Percentiles rank a stretch among this genome's conserved stretches.
phyloP scores from a whole-genome alignment of 2,329 filamentous ascomycete genomes.

The Colletotrichum sp. region DNA sequence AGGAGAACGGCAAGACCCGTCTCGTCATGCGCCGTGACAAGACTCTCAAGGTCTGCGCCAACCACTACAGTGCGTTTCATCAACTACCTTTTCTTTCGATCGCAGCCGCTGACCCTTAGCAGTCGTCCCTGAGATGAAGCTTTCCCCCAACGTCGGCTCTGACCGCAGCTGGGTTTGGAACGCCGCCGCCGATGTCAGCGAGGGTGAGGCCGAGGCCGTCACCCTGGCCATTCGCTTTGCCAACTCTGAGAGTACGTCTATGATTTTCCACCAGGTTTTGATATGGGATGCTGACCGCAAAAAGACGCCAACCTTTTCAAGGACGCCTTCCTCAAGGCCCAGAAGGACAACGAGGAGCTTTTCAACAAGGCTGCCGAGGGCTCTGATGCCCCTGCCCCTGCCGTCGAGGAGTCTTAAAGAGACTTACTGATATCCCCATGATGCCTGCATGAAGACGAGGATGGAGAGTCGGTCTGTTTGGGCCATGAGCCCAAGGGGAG shows the following conservation, averaged over 20 bases:
- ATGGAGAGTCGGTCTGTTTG: not conserved
- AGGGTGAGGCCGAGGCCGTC: conserved; percentile 95
- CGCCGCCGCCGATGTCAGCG: conserved; percentile 94
- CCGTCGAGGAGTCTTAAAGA: conserved; percentile 10
- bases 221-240: conserved; percentile 97
- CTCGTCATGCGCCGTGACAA: conserved; percentile 99
- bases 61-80: conserved; percentile 87
- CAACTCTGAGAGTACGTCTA: conserved; percentile 88
- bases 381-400: conserved; percentile 27
- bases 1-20: conserved; percentile 96
- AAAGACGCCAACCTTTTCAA: conserved; percentile 96
- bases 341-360: conserved; percentile 91
- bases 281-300: conserved; percentile 28
- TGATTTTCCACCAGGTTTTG: not conserved
- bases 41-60: conserved; percentile 99
- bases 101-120: conserved; percentile 23
- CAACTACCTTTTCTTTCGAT: not conserved
- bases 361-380: conserved; percentile 60
- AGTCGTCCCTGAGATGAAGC: conserved; percentile 99
- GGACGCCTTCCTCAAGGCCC: conserved; percentile 95
- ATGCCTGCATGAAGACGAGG: not conserved
- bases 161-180: conserved; percentile 99
- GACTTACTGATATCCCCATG: not conserved
- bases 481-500: not conserved
- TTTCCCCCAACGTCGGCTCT: conserved; percentile 95